Evolutionary conservation across 2,329 filamentous ascomycete species (phyloP), one percentile per base, ranked within the genome.

Genomic region (Stachybotrys chlorohalonatus): DNA sequence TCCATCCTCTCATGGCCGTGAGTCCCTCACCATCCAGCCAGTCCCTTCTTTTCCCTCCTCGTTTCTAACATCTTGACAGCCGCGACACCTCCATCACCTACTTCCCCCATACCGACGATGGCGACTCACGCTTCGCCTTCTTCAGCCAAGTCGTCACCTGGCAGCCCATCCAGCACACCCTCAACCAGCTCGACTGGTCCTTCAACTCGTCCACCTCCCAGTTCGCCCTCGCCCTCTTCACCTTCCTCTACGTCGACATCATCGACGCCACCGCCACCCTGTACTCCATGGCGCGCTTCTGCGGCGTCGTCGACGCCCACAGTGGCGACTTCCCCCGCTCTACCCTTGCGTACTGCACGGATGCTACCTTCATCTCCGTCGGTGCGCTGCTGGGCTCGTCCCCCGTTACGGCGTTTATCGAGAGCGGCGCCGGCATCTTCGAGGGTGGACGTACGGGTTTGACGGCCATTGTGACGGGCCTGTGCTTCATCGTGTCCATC

Each of bases 291-390:
- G 87, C 87, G 1, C 84, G 85, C 24, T 90, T 90, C 71, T 85
- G 82, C 57, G 82, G 83, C 31, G 79, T 81, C 49, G 82, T 87
- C 60, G 78, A 85, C 64, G 70, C 79, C 60, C 76, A 81, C 49
- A 83, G 86, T 2, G 83, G 85, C n/a, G 90, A 95, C 66, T 96
- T 96, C 58, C 89, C 92, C 53, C 85, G 90, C 47, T 92, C 88
- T 2, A 90, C 90, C 1, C 73, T 93, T 36, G 91, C 91, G 1
- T 91, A 90, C 68, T 86, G 81, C 61, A 83, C 81, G 4, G 87
- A 91, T 59, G 86, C 87, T 1, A 69, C 84, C 13, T 85, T 84
- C 57, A 89, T 90, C 59, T 87, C 85, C 1, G 80, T 90, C 51
- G 85, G 86, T 4, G 81, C 84, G 0, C 73, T 91, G 1, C 77